Percentiles rank a stretch among this genome's conserved stretches.
Conservation (phyloP, 2,329 filamentous ascomycete species). For the Botrytis elliptica region DNA sequence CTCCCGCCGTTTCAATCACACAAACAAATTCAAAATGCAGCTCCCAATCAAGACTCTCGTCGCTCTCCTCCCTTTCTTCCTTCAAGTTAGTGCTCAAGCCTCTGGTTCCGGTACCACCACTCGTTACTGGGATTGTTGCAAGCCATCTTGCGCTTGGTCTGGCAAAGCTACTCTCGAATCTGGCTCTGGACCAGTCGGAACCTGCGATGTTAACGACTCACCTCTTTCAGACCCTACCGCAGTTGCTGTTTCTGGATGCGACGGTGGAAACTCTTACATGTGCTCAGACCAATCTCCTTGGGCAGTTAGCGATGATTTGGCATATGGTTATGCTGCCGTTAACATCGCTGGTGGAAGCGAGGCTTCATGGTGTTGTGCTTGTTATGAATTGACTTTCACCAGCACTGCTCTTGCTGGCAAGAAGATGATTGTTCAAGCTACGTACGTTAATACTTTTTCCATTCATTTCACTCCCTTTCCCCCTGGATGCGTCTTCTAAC, state of each 20-base stretch:
- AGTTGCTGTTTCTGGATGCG: conserved; percentile 49
- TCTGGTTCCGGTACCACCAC: conserved; percentile 38
- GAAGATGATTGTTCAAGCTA: conserved; percentile 58
- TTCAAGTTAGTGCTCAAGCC: conserved; percentile 28
- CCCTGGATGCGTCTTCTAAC: not conserved
- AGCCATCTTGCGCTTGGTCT: conserved; percentile 63
- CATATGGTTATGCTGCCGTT: conserved; percentile 61
- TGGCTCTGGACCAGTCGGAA: conserved; percentile 32
- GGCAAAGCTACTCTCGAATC: conserved; percentile 52
- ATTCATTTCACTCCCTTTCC: not conserved
- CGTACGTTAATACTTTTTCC: not conserved
- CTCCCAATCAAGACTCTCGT: conserved; percentile 27
- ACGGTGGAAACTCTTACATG: conserved; percentile 46
- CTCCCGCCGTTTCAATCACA: too few species aligned
- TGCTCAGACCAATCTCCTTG: conserved; percentile 63
- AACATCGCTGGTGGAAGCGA: conserved; percentile 55
- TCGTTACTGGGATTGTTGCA: conserved; percentile 67
- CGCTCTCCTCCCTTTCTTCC: conserved; percentile 35
- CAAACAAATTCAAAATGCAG: conserved; percentile 22
- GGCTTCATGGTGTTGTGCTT: conserved; percentile 62
- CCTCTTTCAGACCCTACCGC: conserved; percentile 51
- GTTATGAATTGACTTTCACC: conserved; percentile 54
- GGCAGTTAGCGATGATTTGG: conserved; percentile 55
- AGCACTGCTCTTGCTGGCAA: conserved; percentile 54
- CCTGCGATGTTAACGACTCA: conserved; percentile 48